Conservation (phyloP, 2,329 filamentous ascomycete genomes). For the Penicillium verrucosum region DNA sequence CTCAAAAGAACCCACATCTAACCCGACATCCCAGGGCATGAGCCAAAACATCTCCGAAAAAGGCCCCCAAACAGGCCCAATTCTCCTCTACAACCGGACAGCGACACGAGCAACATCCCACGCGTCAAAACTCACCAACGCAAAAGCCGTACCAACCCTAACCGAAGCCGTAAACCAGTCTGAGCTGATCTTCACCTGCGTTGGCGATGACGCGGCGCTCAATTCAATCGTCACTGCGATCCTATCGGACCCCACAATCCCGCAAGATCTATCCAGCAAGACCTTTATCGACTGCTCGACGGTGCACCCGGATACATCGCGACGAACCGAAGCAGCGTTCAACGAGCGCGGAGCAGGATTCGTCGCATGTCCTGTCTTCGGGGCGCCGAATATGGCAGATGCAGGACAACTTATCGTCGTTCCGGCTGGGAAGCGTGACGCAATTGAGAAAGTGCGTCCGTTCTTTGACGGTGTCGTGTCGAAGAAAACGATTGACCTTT, state of each 20-base stretch:
- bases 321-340: conserved; percentile 59
- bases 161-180: conserved; percentile 63
- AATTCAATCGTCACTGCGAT: conserved; percentile 59
- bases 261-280: conserved; percentile 61
- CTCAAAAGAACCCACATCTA: conserved; percentile 1
- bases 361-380: conserved; percentile 63
- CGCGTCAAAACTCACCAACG: conserved; percentile 56
- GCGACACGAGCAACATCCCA: conserved; percentile 63
- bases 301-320: conserved; percentile 77
- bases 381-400: conserved; percentile 48
- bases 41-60: conserved; percentile 78
- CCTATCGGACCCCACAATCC: conserved; percentile 34
- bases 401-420: conserved; percentile 69
- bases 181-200: conserved; percentile 77
- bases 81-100: conserved; percentile 80
- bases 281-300: conserved; percentile 85
- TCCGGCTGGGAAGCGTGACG: conserved; percentile 61
- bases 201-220: conserved; percentile 74
- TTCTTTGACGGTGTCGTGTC: conserved; percentile 72
- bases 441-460: conserved; percentile 63
- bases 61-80: conserved; percentile 64
- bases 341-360: conserved; percentile 64
- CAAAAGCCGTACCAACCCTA: conserved; percentile 62
- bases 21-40: conserved; percentile 63
- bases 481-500: conserved; percentile 18